These are phyloP conservation scores for Niveomyces coronatus DNA, from an alignment of 2,329 filamentous ascomycete species.

Conservation along the genomic window DNA sequence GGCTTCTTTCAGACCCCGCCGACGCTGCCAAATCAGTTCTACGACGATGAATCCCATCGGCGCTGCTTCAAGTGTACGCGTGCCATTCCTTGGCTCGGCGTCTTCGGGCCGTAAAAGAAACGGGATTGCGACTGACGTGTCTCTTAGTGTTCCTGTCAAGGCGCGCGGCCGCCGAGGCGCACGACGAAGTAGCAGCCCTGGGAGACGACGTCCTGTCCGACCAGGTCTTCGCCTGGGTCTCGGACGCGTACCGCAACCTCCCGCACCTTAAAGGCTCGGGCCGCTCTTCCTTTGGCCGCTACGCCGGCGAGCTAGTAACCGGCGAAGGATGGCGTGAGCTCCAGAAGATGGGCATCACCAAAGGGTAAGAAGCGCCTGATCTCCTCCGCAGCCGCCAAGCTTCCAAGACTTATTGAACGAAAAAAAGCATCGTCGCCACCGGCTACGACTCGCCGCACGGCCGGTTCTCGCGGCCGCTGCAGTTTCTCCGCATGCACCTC, in stretches of 20 bases:
- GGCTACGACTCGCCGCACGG: slow-evolving; percentile 46
- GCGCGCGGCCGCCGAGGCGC: slow-evolving; percentile 26
- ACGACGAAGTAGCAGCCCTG: slow-evolving; percentile 35
- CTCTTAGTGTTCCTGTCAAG: slow-evolving; percentile 38
- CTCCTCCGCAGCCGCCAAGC: neutral
- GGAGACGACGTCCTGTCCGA: slow-evolving; percentile 43
- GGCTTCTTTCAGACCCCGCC: slow-evolving; percentile 48
- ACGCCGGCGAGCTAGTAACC: slow-evolving; percentile 49
- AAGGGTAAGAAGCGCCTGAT: slow-evolving; percentile 30
- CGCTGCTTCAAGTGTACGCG: slow-evolving; percentile 39
- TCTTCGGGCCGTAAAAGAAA: neutral
- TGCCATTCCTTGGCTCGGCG: slow-evolving; percentile 1
- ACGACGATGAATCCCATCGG: slow-evolving; percentile 42
- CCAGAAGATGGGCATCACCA: slow-evolving; percentile 46
- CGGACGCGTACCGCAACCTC: slow-evolving; percentile 55
- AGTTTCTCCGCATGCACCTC: slow-evolving; percentile 48
- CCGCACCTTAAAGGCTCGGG: slow-evolving; percentile 48
- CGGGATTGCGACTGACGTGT: neutral
- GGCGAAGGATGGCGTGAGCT: slow-evolving; percentile 56
- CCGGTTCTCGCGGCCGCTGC: slow-evolving; percentile 43
- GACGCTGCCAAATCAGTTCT: slow-evolving; percentile 43
- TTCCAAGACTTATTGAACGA: neutral
- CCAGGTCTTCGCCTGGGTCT: slow-evolving; percentile 44
- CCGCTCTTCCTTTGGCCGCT: slow-evolving; percentile 51
- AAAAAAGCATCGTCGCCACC: slow-evolving; percentile 41